phyloP scores from a whole-genome alignment of 169 alveolate genomes.

The Plasmodium coatneyi region DNA sequence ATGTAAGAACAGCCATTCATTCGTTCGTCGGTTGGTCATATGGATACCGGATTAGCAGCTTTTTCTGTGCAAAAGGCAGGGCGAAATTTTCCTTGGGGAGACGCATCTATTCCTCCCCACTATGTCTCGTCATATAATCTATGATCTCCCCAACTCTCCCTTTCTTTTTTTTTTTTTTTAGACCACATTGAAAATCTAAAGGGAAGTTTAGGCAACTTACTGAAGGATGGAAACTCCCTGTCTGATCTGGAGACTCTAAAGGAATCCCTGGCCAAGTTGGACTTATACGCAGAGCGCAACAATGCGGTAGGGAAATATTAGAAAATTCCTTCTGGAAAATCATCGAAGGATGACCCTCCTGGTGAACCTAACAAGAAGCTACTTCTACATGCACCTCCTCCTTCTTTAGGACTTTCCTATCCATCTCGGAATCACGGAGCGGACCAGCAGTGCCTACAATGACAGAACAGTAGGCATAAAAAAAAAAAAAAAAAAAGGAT shows the following conservation, averaged over 20 bases:
- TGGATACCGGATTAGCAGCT: background rate
- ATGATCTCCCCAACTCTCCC: background rate
- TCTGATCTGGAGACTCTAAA: conserved; percentile 26
- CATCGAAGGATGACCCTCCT: background rate
- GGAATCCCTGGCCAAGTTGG: conserved; percentile 25
- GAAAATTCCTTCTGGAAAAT: background rate
- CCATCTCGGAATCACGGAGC: background rate
- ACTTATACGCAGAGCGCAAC: conserved; percentile 15
- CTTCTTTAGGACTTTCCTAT: background rate
- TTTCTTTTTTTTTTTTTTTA: background rate
- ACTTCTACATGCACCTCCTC: background rate
- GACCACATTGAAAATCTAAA: conserved; percentile 49
- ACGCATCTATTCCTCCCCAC: background rate
- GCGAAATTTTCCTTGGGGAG: background rate
- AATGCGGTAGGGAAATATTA: background rate
- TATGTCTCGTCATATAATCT: background rate
- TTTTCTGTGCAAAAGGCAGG: background rate
- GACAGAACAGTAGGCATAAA: background rate
- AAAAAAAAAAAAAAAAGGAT: background rate
- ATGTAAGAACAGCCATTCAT: background rate
- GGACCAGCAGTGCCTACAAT: background rate
- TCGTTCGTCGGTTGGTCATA: background rate
- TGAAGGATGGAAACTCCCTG: conserved; percentile 20
- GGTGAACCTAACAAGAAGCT: background rate
- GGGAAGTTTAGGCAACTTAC: conserved; percentile 20